phyloP scores from a whole-genome alignment of 768 basidiomycete genomes.

The Mycena vitilis region DNA sequence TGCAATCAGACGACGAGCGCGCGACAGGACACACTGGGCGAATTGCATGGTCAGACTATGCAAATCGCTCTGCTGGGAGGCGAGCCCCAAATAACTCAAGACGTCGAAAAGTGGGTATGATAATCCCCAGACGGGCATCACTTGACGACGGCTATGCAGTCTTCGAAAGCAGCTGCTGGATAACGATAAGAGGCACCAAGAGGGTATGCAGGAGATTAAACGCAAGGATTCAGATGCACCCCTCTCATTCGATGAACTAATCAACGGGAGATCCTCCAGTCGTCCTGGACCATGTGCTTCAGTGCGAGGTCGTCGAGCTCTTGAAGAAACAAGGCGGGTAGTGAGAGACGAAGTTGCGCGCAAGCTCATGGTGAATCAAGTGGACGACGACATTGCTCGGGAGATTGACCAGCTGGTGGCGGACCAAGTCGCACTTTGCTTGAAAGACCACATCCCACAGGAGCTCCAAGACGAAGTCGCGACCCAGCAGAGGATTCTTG shows the following conservation, averaged over 20 bases:
- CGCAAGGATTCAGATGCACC: constrained; percentile 42
- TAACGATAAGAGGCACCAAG: constrained; percentile 56
- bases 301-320: constrained; percentile 56
- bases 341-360: neutral
- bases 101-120: constrained; percentile 54
- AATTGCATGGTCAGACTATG: constrained; percentile 57
- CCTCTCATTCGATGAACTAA: no score
- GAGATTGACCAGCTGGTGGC: constrained; percentile 64
- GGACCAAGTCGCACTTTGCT: constrained; percentile 59
- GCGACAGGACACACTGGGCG: constrained; percentile 56
- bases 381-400: constrained; percentile 58
- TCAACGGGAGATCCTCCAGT: constrained; percentile 43
- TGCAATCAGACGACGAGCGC: neutral
- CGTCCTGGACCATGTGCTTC: constrained; percentile 59
- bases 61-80: constrained; percentile 55
- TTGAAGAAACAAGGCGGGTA: constrained; percentile 57
- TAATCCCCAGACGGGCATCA: neutral
- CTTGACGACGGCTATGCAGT: constrained; percentile 41
- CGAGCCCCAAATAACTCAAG: constrained; percentile 51
- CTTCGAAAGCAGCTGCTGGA: constrained; percentile 56
- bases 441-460: constrained; percentile 60
- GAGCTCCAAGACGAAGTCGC: constrained; percentile 61
- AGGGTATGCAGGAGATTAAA: constrained; percentile 62
- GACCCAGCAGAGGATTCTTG: constrained; percentile 57
- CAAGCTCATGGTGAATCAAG: constrained; percentile 42